A percentile compares a stretch with the other conserved stretches of the same genome.
Conservation (phyloP, 2,329 filamentous ascomycete genomes). For the Alternaria longipes region DNA sequence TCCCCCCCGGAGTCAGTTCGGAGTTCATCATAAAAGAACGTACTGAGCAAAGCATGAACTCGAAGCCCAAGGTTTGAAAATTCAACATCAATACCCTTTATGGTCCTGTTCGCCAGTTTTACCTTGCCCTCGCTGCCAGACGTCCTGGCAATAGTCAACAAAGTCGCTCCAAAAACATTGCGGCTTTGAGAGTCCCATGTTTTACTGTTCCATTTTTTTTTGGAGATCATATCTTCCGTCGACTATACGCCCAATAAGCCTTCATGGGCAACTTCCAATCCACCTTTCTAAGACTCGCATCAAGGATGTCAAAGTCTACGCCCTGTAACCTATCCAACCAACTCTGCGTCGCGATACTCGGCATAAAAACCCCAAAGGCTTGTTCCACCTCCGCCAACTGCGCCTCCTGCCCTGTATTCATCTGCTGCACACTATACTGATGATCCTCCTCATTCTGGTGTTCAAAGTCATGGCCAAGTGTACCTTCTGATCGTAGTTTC, state of each 20-base stretch:
- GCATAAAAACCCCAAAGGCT: constrained; percentile 82
- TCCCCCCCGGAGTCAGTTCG: too few relatives aligned
- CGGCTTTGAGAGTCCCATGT: background rate
- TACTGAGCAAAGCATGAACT: too few relatives aligned
- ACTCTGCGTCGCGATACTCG: constrained; percentile 77
- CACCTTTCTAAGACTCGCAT: constrained; percentile 68
- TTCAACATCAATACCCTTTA: too few relatives aligned
- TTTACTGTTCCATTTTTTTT: background rate
- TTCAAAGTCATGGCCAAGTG: constrained; percentile 87
- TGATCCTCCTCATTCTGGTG: constrained; percentile 80
- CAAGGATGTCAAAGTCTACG: constrained; percentile 83
- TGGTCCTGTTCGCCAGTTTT: too few relatives aligned
- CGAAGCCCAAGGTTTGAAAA: too few relatives aligned
- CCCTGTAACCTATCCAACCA: constrained; percentile 83
- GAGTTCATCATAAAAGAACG: too few relatives aligned
- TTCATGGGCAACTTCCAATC: constrained; percentile 91
- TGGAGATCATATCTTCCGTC: constrained; percentile 55
- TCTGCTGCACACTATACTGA: constrained; percentile 56
- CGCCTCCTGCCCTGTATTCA: constrained; percentile 44
- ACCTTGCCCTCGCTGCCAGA: background rate
- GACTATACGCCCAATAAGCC: constrained; percentile 68
- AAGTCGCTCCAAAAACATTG: background rate
- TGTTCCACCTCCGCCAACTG: constrained; percentile 66
- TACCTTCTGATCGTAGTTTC: constrained; percentile 76
- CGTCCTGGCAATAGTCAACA: background rate